A percentile compares a stretch with the other conserved stretches of the same genome.
Conservation (phyloP, 768 basidiomycete species). For the Dendrothele bispora region DNA sequence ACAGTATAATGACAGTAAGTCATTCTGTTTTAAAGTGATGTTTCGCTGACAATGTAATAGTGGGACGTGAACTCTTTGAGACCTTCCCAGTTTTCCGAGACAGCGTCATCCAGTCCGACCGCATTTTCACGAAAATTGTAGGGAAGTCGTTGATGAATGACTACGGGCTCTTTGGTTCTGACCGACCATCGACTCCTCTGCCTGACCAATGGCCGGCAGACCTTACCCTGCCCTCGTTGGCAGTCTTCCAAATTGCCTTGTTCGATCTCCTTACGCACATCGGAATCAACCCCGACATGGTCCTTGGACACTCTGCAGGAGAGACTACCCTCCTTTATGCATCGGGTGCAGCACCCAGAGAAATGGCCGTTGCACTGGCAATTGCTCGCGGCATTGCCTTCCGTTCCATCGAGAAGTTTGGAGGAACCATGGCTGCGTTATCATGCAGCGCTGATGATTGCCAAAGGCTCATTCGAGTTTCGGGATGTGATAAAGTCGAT, state of each 20-base stretch:
- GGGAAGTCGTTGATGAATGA: slow-evolving; percentile 35
- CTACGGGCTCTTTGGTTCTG: slow-evolving; percentile 35
- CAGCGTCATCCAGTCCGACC: slow-evolving; percentile 37
- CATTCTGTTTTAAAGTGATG: no score
- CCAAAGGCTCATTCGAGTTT: slow-evolving; percentile 21
- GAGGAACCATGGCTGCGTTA: slow-evolving; percentile 45
- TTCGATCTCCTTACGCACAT: slow-evolving; percentile 37
- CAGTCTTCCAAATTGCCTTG: slow-evolving; percentile 47
- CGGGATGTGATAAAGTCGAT: slow-evolving; percentile 24
- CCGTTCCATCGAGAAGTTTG: slow-evolving; percentile 27
- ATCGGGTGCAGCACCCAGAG: slow-evolving; percentile 38
- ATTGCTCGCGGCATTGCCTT: slow-evolving; percentile 41
- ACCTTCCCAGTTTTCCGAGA: slow-evolving; percentile 34
- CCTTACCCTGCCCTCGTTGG: slow-evolving; percentile 38
- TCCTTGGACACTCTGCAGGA: slow-evolving; percentile 48
- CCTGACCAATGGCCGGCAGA: slow-evolving; percentile 31
- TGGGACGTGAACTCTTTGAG: slow-evolving; percentile 37
- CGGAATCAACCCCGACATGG: slow-evolving; percentile 35
- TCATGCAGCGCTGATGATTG: slow-evolving; percentile 30
- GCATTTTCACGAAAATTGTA: slow-evolving; percentile 23
- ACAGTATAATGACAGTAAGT: slow-evolving; percentile 36
- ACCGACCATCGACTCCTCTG: slow-evolving; percentile 8
- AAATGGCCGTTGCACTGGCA: slow-evolving; percentile 41
- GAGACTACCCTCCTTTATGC: slow-evolving; percentile 45
- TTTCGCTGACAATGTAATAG: slow-evolving; percentile 15